phyloP scores from a whole-genome alignment of 768 basidiomycete species.

The Suillus variegatus region DNA sequence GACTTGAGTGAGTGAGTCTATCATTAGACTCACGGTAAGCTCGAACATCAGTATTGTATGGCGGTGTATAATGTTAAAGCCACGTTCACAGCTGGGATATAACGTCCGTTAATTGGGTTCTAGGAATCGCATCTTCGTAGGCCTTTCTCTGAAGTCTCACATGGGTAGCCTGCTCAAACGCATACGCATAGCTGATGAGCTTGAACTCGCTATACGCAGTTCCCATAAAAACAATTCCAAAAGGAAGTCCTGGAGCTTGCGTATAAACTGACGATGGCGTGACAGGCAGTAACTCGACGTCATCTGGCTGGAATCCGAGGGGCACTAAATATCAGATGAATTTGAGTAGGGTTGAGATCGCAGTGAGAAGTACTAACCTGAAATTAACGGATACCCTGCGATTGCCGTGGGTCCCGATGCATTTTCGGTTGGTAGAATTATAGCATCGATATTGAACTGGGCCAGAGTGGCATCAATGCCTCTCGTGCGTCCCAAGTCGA shows the following conservation, averaged over 20 bases:
- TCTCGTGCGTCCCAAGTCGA: not conserved
- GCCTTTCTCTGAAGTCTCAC: slow-evolving; percentile 46
- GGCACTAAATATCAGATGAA: slow-evolving; percentile 44
- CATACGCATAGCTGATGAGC: slow-evolving; percentile 56
- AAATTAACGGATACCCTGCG: not conserved
- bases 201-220: slow-evolving; percentile 58
- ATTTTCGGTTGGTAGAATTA: not conserved
- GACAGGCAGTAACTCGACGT: slow-evolving; percentile 39
- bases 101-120: slow-evolving; percentile 43
- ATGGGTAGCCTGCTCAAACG: slow-evolving; percentile 61
- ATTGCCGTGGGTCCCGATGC: not conserved
- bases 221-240: slow-evolving; percentile 58
- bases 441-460: not conserved
- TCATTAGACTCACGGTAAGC: too few species aligned
- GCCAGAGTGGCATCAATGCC: not conserved
- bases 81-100: slow-evolving; percentile 4
- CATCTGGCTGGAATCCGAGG: slow-evolving; percentile 53
- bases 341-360: slow-evolving; percentile 13
- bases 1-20: too few species aligned
- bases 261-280: slow-evolving; percentile 39
- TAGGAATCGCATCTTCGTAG: slow-evolving; percentile 51
- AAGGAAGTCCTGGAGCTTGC: slow-evolving; percentile 45
- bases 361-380: not conserved
- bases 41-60: too few species aligned
- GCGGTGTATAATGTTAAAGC: not conserved